These are phyloP conservation scores for Sugiyamaella valdiviana DNA, from an alignment of 805 yeast species.

Conservation along the genomic window DNA sequence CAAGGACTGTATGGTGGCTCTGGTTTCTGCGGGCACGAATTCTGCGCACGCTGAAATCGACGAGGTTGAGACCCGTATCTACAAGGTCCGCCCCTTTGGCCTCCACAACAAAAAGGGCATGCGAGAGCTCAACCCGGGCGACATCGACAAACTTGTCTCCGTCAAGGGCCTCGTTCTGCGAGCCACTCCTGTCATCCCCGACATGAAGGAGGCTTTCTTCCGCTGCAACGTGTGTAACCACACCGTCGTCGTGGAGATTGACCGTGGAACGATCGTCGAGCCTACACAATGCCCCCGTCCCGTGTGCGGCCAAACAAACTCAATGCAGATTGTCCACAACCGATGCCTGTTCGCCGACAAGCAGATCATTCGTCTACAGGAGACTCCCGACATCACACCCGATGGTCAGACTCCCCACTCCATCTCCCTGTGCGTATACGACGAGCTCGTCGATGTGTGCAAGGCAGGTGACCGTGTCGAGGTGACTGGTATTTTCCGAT, in stretches of 20 bases:
- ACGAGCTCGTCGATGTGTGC: constrained; percentile 88
- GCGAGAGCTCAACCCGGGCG: constrained; percentile 90
- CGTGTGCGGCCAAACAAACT: constrained; percentile 71
- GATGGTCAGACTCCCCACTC: constrained; percentile 99
- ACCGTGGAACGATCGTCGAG: constrained; percentile 89
- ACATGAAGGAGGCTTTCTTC: constrained; percentile 96
- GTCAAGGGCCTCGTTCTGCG: constrained; percentile 88
- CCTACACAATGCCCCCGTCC: constrained; percentile 91
- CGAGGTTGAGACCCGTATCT: constrained; percentile 72
- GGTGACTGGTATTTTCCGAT: constrained; percentile 91
- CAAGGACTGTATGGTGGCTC: constrained; percentile 71
- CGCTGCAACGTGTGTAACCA: constrained; percentile 93
- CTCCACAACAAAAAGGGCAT: constrained; percentile 66
- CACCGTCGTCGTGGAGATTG: constrained; percentile 84
- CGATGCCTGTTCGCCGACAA: constrained; percentile 91
- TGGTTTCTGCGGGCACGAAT: constrained; percentile 19
- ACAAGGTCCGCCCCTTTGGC: constrained; percentile 85
- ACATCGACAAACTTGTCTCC: constrained; percentile 86
- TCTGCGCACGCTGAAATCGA: constrained; percentile 37
- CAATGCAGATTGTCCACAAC: constrained; percentile 88
- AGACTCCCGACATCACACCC: constrained; percentile 92
- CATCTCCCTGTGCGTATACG: constrained; percentile 87
- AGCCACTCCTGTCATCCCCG: constrained; percentile 88
- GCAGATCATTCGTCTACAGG: constrained; percentile 90
- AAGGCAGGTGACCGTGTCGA: constrained; percentile 96